These are phyloP conservation scores for Telfairia occidentalis DNA, from an alignment of 331 rosid species.

Conservation along the genomic window DNA sequence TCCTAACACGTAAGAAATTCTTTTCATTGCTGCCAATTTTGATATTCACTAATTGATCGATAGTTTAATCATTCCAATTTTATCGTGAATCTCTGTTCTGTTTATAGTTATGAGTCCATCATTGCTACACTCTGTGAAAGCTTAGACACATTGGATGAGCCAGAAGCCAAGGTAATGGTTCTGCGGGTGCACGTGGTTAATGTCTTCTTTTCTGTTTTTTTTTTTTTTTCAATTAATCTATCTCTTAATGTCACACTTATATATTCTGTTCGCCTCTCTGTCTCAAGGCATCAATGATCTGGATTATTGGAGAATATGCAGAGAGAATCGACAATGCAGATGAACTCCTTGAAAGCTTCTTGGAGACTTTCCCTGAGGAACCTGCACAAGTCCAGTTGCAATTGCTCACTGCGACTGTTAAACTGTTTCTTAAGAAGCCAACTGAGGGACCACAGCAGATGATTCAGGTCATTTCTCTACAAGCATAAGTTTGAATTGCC, in stretches of 20 bases:
- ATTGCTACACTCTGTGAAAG: slow-evolving; percentile 98
- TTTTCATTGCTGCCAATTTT: not conserved
- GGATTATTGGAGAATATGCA: slow-evolving; percentile 99
- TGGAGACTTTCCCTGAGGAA: slow-evolving; percentile 98
- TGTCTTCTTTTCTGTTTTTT: too few species aligned
- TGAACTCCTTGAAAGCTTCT: slow-evolving; percentile 96
- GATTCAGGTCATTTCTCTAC: slow-evolving; percentile 67
- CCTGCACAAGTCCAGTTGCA: slow-evolving; percentile 98
- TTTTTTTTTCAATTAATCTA: not conserved
- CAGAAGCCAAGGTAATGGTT: slow-evolving; percentile 91
- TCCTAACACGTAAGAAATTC: slow-evolving; percentile 75
- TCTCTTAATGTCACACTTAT: not conserved
- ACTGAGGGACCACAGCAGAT: slow-evolving; percentile 99
- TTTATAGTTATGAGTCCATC: slow-evolving; percentile 82
- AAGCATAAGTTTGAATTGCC: slow-evolving; percentile 6
- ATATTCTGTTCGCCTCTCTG: slow-evolving; percentile 4
- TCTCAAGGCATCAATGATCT: slow-evolving; percentile 91
- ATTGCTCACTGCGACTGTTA: slow-evolving; percentile 92
- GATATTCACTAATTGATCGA: not conserved
- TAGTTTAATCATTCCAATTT: slow-evolving; percentile 14
- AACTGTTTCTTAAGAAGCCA: slow-evolving; percentile 97
- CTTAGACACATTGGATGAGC: slow-evolving; percentile 94
- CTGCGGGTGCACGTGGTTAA: too few species aligned
- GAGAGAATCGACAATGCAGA: slow-evolving; percentile 99
- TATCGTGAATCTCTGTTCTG: slow-evolving; percentile 10